A percentile compares a stretch with the other conserved stretches of the same genome.
Evolutionary conservation across 352 stramenopile genomes (phyloP).

Genomic region (Phytopythium kandeliae): DNA sequence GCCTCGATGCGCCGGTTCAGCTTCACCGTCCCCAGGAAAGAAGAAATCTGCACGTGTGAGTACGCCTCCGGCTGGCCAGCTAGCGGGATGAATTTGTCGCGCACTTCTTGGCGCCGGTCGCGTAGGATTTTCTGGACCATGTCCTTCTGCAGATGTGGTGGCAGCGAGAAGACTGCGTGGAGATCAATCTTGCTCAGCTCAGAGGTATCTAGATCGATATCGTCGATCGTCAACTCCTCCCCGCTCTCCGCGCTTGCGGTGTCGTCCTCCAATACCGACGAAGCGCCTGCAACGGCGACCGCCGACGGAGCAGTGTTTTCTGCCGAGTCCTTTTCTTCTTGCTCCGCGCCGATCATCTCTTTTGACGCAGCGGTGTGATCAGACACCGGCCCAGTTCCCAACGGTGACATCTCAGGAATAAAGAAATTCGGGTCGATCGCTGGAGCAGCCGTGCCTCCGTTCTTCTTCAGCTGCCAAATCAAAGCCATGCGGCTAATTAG

Average conservation of each 20-base stretch:
- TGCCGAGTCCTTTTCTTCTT: slow-evolving; percentile 1
- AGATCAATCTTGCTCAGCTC: slow-evolving; percentile 69
- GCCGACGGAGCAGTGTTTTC: background rate
- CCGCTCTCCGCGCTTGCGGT: slow-evolving; percentile 12
- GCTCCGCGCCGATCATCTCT: slow-evolving; percentile 7
- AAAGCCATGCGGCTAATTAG: background rate
- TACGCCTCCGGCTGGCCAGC: slow-evolving; percentile 93
- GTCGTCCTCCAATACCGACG: slow-evolving; percentile 10
- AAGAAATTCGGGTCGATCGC: slow-evolving; percentile 57
- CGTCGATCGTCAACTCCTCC: slow-evolving; percentile 46
- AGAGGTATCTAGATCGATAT: slow-evolving; percentile 58
- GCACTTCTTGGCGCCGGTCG: slow-evolving; percentile 85
- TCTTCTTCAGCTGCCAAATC: slow-evolving; percentile 45
- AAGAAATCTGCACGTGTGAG: slow-evolving; percentile 92
- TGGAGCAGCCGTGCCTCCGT: slow-evolving; percentile 21
- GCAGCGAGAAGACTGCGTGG: slow-evolving; percentile 86
- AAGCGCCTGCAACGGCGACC: background rate
- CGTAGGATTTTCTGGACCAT: slow-evolving; percentile 88
- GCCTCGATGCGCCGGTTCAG: slow-evolving; percentile 85
- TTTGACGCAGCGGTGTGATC: background rate
- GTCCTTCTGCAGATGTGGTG: slow-evolving; percentile 87
- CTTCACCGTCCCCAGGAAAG: slow-evolving; percentile 91
- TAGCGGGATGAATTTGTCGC: slow-evolving; percentile 94
- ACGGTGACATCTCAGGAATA: slow-evolving; percentile 20
- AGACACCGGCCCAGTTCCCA: background rate